Conservation (phyloP, 768 basidiomycete species). For the Auriscalpium vulgare region DNA sequence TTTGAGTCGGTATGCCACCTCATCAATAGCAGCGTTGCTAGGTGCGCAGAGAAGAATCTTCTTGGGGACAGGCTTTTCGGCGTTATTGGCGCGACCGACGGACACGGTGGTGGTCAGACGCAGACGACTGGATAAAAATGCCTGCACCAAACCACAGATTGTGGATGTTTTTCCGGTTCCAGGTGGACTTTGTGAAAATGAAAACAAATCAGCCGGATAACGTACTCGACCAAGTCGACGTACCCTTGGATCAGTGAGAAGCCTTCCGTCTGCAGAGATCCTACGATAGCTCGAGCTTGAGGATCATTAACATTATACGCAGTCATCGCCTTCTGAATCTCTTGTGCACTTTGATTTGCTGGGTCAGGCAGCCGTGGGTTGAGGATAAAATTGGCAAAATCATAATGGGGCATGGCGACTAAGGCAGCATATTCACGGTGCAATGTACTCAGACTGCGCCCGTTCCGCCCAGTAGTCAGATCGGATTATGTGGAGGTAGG, state of each 20-base stretch:
- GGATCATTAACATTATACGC: constrained; percentile 82
- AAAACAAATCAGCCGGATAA: neutral
- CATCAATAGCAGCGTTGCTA: constrained; percentile 97
- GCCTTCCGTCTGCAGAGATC: constrained; percentile 61
- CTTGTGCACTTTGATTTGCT: constrained; percentile 36
- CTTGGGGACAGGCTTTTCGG: constrained; percentile 43
- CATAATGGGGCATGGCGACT: constrained; percentile 74
- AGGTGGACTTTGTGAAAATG: constrained; percentile 57
- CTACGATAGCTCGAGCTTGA: constrained; percentile 83
- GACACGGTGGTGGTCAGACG: constrained; percentile 41
- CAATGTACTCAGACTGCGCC: constrained; percentile 73
- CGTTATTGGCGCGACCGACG: constrained; percentile 34
- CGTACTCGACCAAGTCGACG: neutral
- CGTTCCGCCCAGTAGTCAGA: constrained; percentile 2
- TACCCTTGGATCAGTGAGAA: constrained; percentile 96
- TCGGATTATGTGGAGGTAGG: neutral
- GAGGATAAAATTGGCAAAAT: constrained; percentile 64
- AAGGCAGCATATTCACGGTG: constrained; percentile 91
- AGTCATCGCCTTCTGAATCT: constrained; percentile 59
- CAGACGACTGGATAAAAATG: constrained; percentile 59
- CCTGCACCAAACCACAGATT: constrained; percentile 88
- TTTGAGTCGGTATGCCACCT: constrained; percentile 83
- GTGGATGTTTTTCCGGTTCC: constrained; percentile 99
- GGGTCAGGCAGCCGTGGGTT: constrained; percentile 49
- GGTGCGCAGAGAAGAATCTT: constrained; percentile 92